These are phyloP conservation scores for Saturnispora diversa DNA, from an alignment of 805 yeast genomes.

Conservation along the genomic window DNA sequence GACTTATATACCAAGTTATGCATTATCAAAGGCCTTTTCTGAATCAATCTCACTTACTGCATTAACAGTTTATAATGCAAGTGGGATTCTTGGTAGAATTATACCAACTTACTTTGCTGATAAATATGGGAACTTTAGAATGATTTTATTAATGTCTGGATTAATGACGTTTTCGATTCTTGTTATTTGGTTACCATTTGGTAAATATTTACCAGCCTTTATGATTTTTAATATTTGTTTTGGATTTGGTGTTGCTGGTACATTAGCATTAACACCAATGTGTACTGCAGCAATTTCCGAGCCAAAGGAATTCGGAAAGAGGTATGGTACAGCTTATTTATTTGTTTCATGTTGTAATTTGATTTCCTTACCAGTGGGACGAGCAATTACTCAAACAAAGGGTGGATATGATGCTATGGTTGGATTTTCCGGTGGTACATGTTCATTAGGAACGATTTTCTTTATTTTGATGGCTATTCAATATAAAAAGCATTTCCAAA, in stretches of 20 bases:
- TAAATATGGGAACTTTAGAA: conserved; percentile 37
- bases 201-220: conserved; percentile 34
- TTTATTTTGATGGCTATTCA: conserved; percentile 11
- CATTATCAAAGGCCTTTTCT: conserved; percentile 39
- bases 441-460: conserved; percentile 19
- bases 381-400: conserved; percentile 25
- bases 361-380: conserved; percentile 41
- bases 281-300: conserved; percentile 62
- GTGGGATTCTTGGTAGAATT: conserved; percentile 39
- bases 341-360: conserved; percentile 37
- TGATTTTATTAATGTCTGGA: conserved; percentile 31
- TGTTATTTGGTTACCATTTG: conserved; percentile 58
- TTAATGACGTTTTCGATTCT: conserved; percentile 40
- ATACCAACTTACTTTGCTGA: conserved; percentile 41
- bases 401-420: conserved; percentile 28
- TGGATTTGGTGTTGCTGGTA: conserved; percentile 56
- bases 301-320: conserved; percentile 57
- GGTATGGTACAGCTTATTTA: conserved; percentile 63
- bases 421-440: conserved; percentile 28
- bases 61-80: conserved; percentile 38
- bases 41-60: conserved; percentile 35
- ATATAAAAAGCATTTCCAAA: not conserved
- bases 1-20: conserved; percentile 53
- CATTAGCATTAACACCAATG: conserved; percentile 57
- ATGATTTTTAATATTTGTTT: conserved; percentile 45